Evolutionary conservation across 2,329 filamentous ascomycete species (phyloP).

Genomic region (Colletotrichum sp.): DNA sequence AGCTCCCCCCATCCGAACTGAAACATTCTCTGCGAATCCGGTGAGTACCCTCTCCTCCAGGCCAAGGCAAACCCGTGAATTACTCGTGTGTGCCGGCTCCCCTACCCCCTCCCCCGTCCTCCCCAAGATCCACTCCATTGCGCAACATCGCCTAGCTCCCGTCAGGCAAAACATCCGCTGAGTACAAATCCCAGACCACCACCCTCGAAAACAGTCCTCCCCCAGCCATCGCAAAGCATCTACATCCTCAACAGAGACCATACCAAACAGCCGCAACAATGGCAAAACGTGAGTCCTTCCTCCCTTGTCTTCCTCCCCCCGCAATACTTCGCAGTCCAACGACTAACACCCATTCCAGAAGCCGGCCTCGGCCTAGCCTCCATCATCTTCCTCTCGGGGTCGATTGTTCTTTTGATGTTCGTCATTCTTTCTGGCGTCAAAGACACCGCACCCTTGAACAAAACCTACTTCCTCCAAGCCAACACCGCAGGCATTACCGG

Average conservation of each 20-base stretch:
- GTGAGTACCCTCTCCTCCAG: not conserved
- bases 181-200: constrained; percentile 10
- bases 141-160: not conserved
- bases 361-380: constrained; percentile 45
- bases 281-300: constrained; percentile 5
- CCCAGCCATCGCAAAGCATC: constrained; percentile 9
- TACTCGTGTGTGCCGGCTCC: not conserved
- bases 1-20: not conserved
- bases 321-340: not conserved
- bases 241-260: not conserved
- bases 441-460: constrained; percentile 62
- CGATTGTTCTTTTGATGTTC: constrained; percentile 62
- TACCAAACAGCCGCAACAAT: not conserved
- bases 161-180: not conserved
- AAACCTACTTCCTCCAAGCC: constrained; percentile 86
- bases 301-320: not conserved
- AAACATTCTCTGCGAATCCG: constrained; percentile 9
- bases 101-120: not conserved
- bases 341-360: constrained; percentile 35
- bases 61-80: not conserved
- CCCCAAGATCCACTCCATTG: not conserved
- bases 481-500: constrained; percentile 75
- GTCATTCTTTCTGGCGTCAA: constrained; percentile 61
- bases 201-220: not conserved
- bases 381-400: constrained; percentile 54